Evolutionary conservation across 345 rosid species (phyloP).

Genomic region (Sapria himalayana): DNA sequence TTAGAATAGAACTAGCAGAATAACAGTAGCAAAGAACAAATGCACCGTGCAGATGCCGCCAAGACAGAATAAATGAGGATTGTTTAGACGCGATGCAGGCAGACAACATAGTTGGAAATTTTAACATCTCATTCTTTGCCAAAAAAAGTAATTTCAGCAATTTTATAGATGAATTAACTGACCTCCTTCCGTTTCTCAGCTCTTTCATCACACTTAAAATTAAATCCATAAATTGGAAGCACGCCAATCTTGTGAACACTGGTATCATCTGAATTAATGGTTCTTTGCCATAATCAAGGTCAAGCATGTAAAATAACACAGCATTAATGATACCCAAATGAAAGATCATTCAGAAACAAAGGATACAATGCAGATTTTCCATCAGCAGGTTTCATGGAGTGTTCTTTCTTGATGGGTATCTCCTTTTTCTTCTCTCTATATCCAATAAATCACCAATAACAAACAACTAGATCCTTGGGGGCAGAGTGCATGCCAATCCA

Average conservation of each 20-base stretch:
- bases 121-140: too few species aligned
- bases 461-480: slow-evolving; percentile 8
- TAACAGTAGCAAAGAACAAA: slow-evolving; percentile 4
- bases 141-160: too few species aligned
- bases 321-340: slow-evolving; percentile 5
- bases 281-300: slow-evolving; percentile 27
- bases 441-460: slow-evolving; percentile 12
- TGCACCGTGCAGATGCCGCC: neutral
- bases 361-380: slow-evolving; percentile 52
- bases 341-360: slow-evolving; percentile 8
- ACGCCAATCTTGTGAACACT: slow-evolving; percentile 43
- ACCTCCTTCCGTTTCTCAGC: slow-evolving; percentile 99
- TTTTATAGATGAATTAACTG: too few species aligned
- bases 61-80: too few species aligned
- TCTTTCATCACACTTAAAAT: slow-evolving; percentile 86
- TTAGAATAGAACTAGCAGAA: slow-evolving; percentile 61
- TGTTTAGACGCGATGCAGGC: too few species aligned
- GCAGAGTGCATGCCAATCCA: slow-evolving; percentile 1
- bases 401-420: slow-evolving; percentile 37
- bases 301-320: slow-evolving; percentile 3
- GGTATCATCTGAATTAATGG: slow-evolving; percentile 42
- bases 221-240: slow-evolving; percentile 94
- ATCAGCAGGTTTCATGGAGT: slow-evolving; percentile 31
- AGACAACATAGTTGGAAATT: slow-evolving; percentile 4
- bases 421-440: slow-evolving; percentile 46